These are phyloP conservation scores for Eleusine indica DNA, from an alignment of 176 grass and related monocot species.

Conservation along the genomic window DNA sequence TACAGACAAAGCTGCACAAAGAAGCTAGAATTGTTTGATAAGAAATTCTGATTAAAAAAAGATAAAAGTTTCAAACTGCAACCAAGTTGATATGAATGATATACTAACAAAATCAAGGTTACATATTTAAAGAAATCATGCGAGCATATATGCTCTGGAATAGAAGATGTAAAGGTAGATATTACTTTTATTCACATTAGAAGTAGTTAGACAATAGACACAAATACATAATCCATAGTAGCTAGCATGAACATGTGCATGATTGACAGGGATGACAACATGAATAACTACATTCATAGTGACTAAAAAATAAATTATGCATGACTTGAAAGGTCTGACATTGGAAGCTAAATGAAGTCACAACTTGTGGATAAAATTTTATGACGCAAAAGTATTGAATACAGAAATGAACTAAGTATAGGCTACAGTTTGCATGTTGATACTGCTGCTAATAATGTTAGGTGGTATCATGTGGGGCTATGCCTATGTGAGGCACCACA, in stretches of 20 bases:
- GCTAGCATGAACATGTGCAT: neutral
- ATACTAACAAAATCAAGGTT: neutral
- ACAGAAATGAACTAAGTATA: slow-evolving; percentile 18
- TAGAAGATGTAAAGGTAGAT: neutral
- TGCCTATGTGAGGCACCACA: neutral
- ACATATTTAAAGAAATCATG: slow-evolving; percentile 4
- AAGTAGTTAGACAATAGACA: slow-evolving; percentile 5
- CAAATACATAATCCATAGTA: too few relatives aligned
- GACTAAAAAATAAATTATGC: neutral
- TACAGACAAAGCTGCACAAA: slow-evolving; percentile 67
- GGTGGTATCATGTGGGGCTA: neutral
- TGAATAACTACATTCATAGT: neutral
- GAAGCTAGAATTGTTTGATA: slow-evolving; percentile 17
- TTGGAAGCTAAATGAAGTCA: neutral
- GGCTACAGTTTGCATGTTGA: neutral
- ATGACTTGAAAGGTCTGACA: neutral
- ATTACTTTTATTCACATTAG: neutral
- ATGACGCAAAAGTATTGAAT: neutral
- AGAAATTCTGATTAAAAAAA: slow-evolving; percentile 31
- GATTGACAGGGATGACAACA: neutral
- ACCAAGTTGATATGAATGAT: slow-evolving; percentile 7
- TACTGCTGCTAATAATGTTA: neutral
- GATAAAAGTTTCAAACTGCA: neutral
- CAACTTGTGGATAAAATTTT: neutral
- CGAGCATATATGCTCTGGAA: neutral